These are phyloP conservation scores for Alternaria triticimaculans DNA, from an alignment of 2,329 filamentous ascomycete genomes.

Conservation along the genomic window DNA sequence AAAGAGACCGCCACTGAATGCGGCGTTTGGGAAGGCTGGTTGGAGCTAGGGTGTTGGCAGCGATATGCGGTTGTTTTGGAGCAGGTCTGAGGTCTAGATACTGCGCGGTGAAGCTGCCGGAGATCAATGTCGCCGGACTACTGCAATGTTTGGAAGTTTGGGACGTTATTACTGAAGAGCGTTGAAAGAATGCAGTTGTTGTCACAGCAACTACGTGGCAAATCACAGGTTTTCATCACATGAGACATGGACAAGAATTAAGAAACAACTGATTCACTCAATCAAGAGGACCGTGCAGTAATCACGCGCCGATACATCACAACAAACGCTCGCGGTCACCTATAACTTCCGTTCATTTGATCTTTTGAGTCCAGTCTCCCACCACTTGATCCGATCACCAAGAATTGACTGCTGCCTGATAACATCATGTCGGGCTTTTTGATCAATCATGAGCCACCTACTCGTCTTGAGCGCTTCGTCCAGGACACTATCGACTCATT, in stretches of 20 bases:
- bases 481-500: neutral
- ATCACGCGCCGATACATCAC: neutral
- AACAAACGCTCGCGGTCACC: neutral
- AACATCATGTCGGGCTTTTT: neutral
- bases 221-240: neutral
- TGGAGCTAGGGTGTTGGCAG: neutral
- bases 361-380: neutral
- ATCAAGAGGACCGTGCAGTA: neutral
- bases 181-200: neutral
- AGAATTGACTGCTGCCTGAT: too few relatives aligned
- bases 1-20: neutral
- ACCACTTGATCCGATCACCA: neutral
- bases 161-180: neutral
- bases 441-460: neutral
- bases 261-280: neutral
- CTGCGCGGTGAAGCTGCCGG: rapidly evolving
- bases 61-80: neutral
- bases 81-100: neutral
- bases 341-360: neutral
- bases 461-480: neutral
- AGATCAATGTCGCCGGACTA: neutral
- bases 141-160: too few relatives aligned
- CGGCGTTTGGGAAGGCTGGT: neutral
- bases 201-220: neutral
- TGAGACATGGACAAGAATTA: neutral